A percentile compares a stretch with the other conserved stretches of the same genome.
These are phyloP conservation scores for Myriosclerotinia duriaeana DNA, from an alignment of 2,329 filamentous ascomycete species.

Conservation along the genomic window DNA sequence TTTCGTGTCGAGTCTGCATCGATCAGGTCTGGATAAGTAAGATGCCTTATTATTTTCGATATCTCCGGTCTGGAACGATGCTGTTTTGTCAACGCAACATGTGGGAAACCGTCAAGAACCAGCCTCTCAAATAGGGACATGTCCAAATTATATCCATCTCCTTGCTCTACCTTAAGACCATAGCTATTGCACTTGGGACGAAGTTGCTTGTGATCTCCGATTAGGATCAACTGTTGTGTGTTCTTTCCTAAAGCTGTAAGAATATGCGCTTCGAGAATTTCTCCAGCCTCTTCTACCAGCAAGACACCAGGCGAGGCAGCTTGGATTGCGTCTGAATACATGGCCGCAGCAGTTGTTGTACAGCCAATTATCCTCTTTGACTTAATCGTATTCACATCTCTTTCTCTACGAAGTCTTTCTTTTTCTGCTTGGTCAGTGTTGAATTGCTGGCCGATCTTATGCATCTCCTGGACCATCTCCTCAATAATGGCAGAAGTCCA, in stretches of 20 bases:
- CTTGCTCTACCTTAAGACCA: constrained; percentile 59
- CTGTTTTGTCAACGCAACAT: constrained; percentile 58
- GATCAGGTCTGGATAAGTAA: constrained; percentile 62
- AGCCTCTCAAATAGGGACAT: constrained; percentile 68
- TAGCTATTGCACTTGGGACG: constrained; percentile 64
- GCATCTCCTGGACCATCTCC: constrained; percentile 51
- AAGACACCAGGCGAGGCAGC: constrained; percentile 55
- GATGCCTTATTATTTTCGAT: constrained; percentile 54
- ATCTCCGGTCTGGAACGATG: constrained; percentile 71
- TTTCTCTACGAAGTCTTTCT: constrained; percentile 47
- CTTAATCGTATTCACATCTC: constrained; percentile 47
- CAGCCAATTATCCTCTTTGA: constrained; percentile 63
- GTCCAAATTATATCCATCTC: constrained; percentile 66
- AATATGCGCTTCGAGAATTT: constrained; percentile 68
- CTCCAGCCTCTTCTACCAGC: constrained; percentile 70
- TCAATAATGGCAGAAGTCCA: constrained; percentile 51
- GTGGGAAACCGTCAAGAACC: constrained; percentile 53
- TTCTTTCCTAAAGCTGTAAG: constrained; percentile 56
- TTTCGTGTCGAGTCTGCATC: constrained; percentile 53
- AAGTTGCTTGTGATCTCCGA: constrained; percentile 73
- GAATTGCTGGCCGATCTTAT: constrained; percentile 44
- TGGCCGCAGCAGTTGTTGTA: constrained; percentile 70
- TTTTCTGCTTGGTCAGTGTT: constrained; percentile 47
- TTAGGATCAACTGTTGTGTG: constrained; percentile 64
- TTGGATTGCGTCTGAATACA: constrained; percentile 54